Conservation (phyloP, 2,329 filamentous ascomycete genomes). For the Colletotrichum kahawae region DNA sequence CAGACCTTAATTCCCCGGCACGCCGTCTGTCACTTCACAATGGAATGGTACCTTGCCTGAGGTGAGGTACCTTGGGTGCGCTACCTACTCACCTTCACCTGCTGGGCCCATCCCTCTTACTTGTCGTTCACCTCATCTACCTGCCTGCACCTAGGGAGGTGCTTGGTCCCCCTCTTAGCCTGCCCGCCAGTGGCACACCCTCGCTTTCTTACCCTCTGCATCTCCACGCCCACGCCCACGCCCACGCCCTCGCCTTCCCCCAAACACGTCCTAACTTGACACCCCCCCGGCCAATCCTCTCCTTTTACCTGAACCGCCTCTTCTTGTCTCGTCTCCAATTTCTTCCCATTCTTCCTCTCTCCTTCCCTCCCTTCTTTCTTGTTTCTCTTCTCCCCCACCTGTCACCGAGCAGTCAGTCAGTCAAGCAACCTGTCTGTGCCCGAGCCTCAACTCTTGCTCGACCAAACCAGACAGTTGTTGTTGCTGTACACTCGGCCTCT, state of each 20-base stretch:
- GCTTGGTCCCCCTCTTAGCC: conserved; percentile 19
- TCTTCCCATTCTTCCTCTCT: not conserved
- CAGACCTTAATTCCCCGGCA: not conserved
- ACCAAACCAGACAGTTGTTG: conserved; percentile 8
- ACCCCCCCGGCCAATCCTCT: conserved; percentile 1
- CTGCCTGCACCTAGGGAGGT: not conserved
- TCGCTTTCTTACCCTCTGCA: not conserved
- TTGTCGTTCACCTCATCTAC: not conserved
- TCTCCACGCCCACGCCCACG: not conserved
- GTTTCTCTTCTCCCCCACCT: conserved; percentile 21
- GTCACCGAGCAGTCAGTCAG: conserved; percentile 16
- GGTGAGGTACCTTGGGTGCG: not conserved
- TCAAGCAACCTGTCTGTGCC: conserved; percentile 18
- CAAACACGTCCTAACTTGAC: conserved; percentile 5
- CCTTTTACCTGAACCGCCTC: conserved; percentile 21
- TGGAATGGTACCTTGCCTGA: not conserved
- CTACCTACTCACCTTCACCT: not conserved
- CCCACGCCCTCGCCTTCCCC: not conserved
- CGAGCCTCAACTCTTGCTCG: conserved; percentile 11
- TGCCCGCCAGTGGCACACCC: conserved; percentile 6
- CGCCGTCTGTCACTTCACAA: not conserved
- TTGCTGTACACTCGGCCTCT: not conserved
- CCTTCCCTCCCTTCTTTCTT: conserved; percentile 1
- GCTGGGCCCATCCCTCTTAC: not conserved
- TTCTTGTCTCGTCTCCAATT: conserved; percentile 16